phyloP scores from a whole-genome alignment of 2,329 filamentous ascomycete genomes.

The Beauveria rudraprayagi region DNA sequence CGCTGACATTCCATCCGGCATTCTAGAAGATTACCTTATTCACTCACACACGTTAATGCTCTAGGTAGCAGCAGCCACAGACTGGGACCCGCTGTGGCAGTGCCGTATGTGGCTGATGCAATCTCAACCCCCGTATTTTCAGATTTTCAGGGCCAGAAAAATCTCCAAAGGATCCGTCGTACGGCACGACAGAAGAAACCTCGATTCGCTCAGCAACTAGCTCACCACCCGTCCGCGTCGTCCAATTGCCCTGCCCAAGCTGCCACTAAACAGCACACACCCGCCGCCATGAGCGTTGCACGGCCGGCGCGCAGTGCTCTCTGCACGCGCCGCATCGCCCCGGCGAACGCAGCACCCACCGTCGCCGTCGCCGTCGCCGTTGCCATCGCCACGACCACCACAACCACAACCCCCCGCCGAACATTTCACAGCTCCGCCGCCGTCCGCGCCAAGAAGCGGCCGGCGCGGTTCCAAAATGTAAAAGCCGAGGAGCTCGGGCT shows the following conservation, averaged over 20 bases:
- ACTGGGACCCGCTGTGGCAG: neutral
- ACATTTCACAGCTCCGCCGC: slow-evolving; percentile 45
- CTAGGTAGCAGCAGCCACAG: neutral
- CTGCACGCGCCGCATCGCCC: slow-evolving; percentile 42
- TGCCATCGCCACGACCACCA: neutral
- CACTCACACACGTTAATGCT: too few relatives aligned
- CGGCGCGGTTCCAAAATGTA: slow-evolving; percentile 45
- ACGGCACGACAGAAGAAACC: neutral
- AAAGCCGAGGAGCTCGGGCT: slow-evolving; percentile 45
- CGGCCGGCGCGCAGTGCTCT: slow-evolving; percentile 46
- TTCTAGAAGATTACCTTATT: neutral
- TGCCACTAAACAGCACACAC: neutral
- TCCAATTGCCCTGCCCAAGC: neutral
- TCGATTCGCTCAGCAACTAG: slow-evolving; percentile 1
- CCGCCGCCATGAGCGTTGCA: slow-evolving; percentile 45
- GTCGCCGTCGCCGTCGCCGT: slow-evolving; percentile 15
- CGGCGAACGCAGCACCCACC: slow-evolving; percentile 18
- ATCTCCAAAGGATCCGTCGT: slow-evolving; percentile 7
- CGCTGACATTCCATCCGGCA: neutral
- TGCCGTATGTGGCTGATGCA: neutral
- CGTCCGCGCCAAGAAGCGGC: slow-evolving; percentile 33
- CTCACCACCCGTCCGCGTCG: neutral
- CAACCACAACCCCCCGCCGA: slow-evolving; percentile 24
- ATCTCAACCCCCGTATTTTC: neutral
- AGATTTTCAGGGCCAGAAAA: slow-evolving; percentile 9